A percentile compares a stretch with the other conserved stretches of the same genome.
These are phyloP conservation scores for Pugionium dolabratum DNA, from an alignment of 345 rosid species.

Conservation along the genomic window DNA sequence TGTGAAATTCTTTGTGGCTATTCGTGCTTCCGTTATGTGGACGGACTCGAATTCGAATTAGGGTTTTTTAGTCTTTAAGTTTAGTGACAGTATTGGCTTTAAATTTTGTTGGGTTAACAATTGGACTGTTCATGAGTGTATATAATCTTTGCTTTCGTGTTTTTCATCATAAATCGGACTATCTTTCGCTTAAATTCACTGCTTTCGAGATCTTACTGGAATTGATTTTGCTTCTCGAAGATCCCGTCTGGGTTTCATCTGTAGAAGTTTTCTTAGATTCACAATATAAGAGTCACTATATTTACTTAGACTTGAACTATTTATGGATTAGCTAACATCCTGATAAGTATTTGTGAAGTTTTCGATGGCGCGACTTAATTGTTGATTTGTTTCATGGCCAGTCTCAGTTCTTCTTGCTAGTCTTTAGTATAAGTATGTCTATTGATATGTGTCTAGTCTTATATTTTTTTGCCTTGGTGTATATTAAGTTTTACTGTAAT, in stretches of 20 bases:
- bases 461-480: neutral
- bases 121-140: slow-evolving; percentile 20
- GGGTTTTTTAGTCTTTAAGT: slow-evolving; percentile 28
- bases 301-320: neutral
- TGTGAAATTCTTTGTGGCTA: slow-evolving; percentile 2
- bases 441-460: neutral
- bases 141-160: neutral
- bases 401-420: too few relatives aligned
- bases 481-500: neutral
- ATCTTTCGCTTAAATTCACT: neutral
- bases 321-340: too few relatives aligned
- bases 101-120: neutral
- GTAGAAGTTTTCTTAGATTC: neutral
- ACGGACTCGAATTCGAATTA: slow-evolving; percentile 23
- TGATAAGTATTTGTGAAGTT: too few relatives aligned
- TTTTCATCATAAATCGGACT: slow-evolving; percentile 11
- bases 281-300: neutral
- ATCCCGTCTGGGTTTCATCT: slow-evolving; percentile 4
- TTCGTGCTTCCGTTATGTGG: slow-evolving; percentile 4
- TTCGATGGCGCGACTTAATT: too few relatives aligned
- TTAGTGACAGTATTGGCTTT: slow-evolving; percentile 7
- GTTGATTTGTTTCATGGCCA: too few relatives aligned
- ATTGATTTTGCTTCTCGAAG: neutral
- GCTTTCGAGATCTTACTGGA: slow-evolving; percentile 1
- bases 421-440: too few relatives aligned